Evolutionary conservation across 352 stramenopile genomes (phyloP), one percentile per base, ranked within the genome.

Genomic region (Phytophthora podocarpi): DNA sequence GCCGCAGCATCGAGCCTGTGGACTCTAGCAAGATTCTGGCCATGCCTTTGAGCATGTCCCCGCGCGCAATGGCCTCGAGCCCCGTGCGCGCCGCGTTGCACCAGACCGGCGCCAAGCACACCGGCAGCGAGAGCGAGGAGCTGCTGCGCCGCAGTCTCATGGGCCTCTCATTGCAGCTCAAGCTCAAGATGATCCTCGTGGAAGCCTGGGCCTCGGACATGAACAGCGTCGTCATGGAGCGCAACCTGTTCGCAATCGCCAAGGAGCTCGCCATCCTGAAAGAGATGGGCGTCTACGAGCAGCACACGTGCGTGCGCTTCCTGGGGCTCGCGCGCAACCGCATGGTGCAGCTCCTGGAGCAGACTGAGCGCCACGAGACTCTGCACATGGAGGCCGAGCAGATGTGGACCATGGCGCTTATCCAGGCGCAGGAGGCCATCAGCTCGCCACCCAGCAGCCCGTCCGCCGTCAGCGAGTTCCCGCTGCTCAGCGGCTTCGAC

Each of bases 211-310:
- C 85, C 20, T 93, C 80, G 3, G 82, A 95, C 70, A 90, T 91
- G 81, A 95, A 95, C 72, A 90, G 71, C 56, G 80, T 95, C 47
- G 85, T 95, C 23, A 93, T 95, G 66, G 85, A 95, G 58, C 82
- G 85, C 42, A 93, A 91, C 50, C 72, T 95, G 9, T 91, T 93
- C 46, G 62, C 74, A 16, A 89, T 93, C 50, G 85, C 85, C 42
- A 92, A 92, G 58, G 85, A 95, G 56, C 72, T 95, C 24, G 85
- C 85, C 24, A 78, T 90, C 20, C 59, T 95, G n/a, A 84, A 85
- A 46, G 70, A 83, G 24, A 79, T 90, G 65, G 85, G 85, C 47
- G 69, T 92, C 23, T 89, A 90, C 67, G 76, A 90, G 24, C 72
- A 89, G 45, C 73, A 83, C 59, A 91, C 81, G 47, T 95, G 85